A percentile compares a stretch with the other conserved stretches of the same genome.
phyloP scores from a whole-genome alignment of 1,139 yeast species.

The Candida sanyaensis region DNA sequence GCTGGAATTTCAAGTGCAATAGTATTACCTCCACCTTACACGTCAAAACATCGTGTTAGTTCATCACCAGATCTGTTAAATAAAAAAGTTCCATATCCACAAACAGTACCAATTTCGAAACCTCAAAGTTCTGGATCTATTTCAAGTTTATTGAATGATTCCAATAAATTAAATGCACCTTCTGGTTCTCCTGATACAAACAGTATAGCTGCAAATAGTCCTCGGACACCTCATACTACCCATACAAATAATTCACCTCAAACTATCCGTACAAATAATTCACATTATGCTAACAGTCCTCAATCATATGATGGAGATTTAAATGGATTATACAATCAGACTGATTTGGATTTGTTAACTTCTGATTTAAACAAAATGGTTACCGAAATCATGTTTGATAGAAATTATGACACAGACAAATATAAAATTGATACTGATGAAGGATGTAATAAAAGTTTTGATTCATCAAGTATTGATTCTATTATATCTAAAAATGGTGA shows the following conservation, averaged over 20 bases:
- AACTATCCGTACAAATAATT: neutral
- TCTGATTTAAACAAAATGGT: slow-evolving; percentile 45
- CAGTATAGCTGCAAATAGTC: slow-evolving; percentile 2
- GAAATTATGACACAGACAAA: slow-evolving; percentile 24
- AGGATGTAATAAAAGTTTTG: slow-evolving; percentile 4
- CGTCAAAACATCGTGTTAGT: neutral
- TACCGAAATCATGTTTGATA: slow-evolving; percentile 39
- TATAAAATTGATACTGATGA: slow-evolving; percentile 8
- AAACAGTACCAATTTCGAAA: neutral
- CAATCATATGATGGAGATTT: slow-evolving; percentile 6
- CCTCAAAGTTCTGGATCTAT: slow-evolving; percentile 7
- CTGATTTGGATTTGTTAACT: slow-evolving; percentile 42
- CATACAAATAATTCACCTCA: neutral
- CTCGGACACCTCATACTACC: slow-evolving; percentile 2
- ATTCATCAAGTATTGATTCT: slow-evolving; percentile 1
- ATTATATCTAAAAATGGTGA: slow-evolving; percentile 8
- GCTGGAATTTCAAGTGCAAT: slow-evolving; percentile 1
- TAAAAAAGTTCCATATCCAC: slow-evolving; percentile 3
- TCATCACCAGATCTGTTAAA: neutral
- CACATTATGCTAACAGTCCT: neutral
- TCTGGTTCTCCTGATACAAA: neutral
- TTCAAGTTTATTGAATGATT: slow-evolving; percentile 12
- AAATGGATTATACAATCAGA: slow-evolving; percentile 24
- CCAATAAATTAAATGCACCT: neutral
- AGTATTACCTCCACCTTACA: slow-evolving; percentile 9